Percentiles rank a stretch among this genome's conserved stretches.
These are phyloP conservation scores for Suaeda aralocaspica DNA, from an alignment of 148 eudicot species.

Conservation along the genomic window DNA sequence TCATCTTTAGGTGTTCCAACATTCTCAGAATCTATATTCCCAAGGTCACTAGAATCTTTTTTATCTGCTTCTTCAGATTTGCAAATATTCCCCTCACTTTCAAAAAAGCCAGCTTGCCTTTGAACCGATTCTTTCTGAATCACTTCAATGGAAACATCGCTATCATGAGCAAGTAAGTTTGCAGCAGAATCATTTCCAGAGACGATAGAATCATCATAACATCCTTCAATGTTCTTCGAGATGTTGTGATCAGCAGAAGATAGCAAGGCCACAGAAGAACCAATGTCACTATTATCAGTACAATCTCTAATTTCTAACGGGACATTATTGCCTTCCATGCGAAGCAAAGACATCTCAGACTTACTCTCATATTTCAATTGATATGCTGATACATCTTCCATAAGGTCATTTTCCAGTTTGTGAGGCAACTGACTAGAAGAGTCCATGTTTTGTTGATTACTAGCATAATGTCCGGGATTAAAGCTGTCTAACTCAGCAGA, in stretches of 20 bases:
- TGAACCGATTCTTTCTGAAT: slow-evolving; percentile 15
- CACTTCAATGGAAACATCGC: slow-evolving; percentile 20
- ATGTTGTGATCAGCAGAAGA: slow-evolving; percentile 22
- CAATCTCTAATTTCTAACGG: not conserved
- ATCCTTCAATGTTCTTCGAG: slow-evolving; percentile 17
- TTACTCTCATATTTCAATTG: slow-evolving; percentile 8
- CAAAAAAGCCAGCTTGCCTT: slow-evolving; percentile 19
- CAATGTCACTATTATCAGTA: slow-evolving; percentile 2
- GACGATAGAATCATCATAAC: slow-evolving; percentile 14
- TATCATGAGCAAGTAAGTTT: slow-evolving; percentile 3
- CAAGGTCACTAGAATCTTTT: slow-evolving; percentile 19
- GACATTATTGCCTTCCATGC: slow-evolving; percentile 10
- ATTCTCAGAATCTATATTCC: slow-evolving; percentile 21
- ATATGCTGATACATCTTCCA: slow-evolving; percentile 18
- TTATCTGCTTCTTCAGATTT: slow-evolving; percentile 21
- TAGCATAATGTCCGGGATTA: slow-evolving; percentile 19
- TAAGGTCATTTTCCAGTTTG: slow-evolving; percentile 16
- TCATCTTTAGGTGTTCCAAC: slow-evolving; percentile 22
- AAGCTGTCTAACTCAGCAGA: slow-evolving; percentile 19
- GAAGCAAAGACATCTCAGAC: slow-evolving; percentile 25
- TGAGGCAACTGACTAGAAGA: slow-evolving; percentile 19
- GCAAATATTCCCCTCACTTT: slow-evolving; percentile 26
- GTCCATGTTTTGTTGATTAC: slow-evolving; percentile 19
- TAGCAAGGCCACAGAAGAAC: slow-evolving; percentile 6
- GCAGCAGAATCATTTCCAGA: slow-evolving; percentile 14